Conservation (phyloP, 1,284 basidiomycete genomes). For the Salmacisia buchloeana region DNA sequence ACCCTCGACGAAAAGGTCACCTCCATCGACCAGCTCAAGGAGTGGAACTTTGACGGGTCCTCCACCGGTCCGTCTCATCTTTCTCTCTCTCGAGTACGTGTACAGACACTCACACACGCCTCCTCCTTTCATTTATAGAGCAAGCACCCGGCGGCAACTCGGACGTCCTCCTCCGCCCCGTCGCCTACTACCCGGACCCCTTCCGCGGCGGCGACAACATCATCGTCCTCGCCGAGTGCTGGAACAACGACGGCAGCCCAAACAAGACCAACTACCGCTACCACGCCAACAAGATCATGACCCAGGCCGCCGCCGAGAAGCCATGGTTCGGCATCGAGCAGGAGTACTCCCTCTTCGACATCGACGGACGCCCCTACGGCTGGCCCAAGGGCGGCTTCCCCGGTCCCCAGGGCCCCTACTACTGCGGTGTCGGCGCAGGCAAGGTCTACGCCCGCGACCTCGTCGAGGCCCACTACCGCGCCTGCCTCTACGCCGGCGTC, state of each 20-base stretch:
- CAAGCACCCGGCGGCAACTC: conserved; percentile 73
- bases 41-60: conserved; percentile 95
- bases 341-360: conserved; percentile 96
- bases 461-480: conserved; percentile 96
- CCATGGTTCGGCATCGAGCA: conserved; percentile 99
- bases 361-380: conserved; percentile 82
- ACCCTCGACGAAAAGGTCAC: conserved; percentile 77
- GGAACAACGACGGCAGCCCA: conserved; percentile 98
- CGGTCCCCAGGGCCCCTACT: conserved; percentile 98
- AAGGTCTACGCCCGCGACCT: conserved; percentile 98
- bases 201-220: conserved; percentile 84
- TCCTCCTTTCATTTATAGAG: conserved; percentile 54
- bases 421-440: conserved; percentile 97
- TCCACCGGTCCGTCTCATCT: conserved; percentile 28
- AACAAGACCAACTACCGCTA: conserved; percentile 83
- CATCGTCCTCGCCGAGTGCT: conserved; percentile 68
- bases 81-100: background rate
- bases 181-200: conserved; percentile 95
- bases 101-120: background rate
- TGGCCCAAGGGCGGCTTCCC: conserved; percentile 93
- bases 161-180: conserved; percentile 95
- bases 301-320: conserved; percentile 47
- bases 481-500: conserved; percentile 90
- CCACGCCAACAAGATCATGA: conserved; percentile 45
- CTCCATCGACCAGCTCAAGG: conserved; percentile 64